Base-by-base conservation (phyloP, 176 grass and related monocot species). In the Avena atlantica region DNA sequence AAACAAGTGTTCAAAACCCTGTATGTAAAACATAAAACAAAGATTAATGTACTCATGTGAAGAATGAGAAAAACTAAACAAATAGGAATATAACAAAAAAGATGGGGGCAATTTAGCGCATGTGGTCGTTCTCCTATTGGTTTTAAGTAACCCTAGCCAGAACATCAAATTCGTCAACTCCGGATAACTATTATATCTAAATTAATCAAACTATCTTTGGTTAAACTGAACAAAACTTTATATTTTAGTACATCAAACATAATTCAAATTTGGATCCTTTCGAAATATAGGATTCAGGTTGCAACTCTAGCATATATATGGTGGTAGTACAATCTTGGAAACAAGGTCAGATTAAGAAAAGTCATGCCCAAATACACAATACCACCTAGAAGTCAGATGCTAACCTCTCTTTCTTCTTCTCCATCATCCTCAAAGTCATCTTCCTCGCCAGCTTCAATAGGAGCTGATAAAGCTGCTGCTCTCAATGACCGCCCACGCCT, bases 351-450 rank as follows among this genome's bases (percentile, higher is more conserved):
- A 78, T 86, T 56, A 31, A 40, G 34, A 85, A 42, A 42, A 2
- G 19, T 51, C 20, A 17, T 85, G 12, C 21, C 14, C n/a, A 56
- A 57, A 73, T 57, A 11, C 14, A 20, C 13, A 85, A 85, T 55
- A 63, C 60, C 74, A 74, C 20, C 55, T 42, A 78, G 47, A 85
- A 16, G 13, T 19, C 20, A 6, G n/a, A 82, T 83, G 13, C 84
- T 91, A 82, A 96, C 94, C 94, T 96, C 92, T 69, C 90, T 93
- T 89, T 98, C 97, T 93, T 98, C 97, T 80, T 98, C 96, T 36
- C 94, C 92, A 83, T 94, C 94, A 61, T 89, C 92, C 63, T 98
- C 97, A 4, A 93, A 21, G 55, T 70, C 70, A 86, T 96, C 97
- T 86, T 98, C 97, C 24, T 94, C 94, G 6, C 78, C 90, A 73